Percentiles rank a stretch among this genome's conserved stretches.
Evolutionary conservation across 257 asterid genomes (phyloP).

Genomic region (Parsonsia alboflavescens): DNA sequence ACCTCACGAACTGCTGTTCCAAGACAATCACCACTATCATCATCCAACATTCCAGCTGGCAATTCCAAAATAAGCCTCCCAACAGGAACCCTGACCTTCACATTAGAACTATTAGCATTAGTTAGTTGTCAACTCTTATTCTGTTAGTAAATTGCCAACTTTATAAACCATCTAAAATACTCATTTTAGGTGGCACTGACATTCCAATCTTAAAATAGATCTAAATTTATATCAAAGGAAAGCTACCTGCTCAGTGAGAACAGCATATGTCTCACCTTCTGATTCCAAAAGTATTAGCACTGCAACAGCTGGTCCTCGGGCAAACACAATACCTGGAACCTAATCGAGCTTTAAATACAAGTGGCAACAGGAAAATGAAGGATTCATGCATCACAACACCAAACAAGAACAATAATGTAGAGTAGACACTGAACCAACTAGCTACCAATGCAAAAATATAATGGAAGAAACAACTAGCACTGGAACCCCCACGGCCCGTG

Average conservation of each 20-base stretch:
- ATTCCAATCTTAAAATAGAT: neutral
- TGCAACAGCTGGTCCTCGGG: constrained; percentile 95
- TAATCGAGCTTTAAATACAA: constrained; percentile 25
- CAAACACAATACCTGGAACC: constrained; percentile 95
- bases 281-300: constrained; percentile 83
- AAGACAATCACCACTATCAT: constrained; percentile 77
- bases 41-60: constrained; percentile 97
- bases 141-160: neutral
- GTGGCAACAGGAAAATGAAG: constrained; percentile 7
- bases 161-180: neutral
- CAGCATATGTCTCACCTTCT: constrained; percentile 81
- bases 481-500: neutral
- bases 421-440: neutral
- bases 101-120: constrained; percentile 9
- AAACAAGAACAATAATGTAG: constrained; percentile 9
- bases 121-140: neutral
- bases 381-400: neutral
- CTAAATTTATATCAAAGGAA: neutral
- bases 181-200: neutral
- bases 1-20: constrained; percentile 98
- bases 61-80: constrained; percentile 86
- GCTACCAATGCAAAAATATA: neutral
- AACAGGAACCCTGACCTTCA: constrained; percentile 90
- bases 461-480: neutral
- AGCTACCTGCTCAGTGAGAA: constrained; percentile 83